These are phyloP conservation scores for Pestalotiopsis sp. DNA, from an alignment of 2,329 filamentous ascomycete genomes.

Conservation along the genomic window DNA sequence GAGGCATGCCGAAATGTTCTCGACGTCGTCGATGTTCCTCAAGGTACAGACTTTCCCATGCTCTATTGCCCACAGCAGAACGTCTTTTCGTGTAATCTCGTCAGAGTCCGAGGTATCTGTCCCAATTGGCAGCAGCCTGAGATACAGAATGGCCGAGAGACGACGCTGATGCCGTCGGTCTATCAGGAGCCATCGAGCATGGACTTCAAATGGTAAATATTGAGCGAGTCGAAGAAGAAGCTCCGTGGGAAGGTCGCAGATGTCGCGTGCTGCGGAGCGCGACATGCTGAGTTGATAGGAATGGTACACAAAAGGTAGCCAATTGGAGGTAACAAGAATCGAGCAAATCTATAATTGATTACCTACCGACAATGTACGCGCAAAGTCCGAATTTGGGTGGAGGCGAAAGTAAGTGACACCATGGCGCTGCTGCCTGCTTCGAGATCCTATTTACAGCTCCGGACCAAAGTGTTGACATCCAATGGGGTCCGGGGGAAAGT, in stretches of 20 bases:
- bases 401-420: background rate
- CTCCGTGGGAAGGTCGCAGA: constrained; percentile 5
- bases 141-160: background rate
- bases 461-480: background rate
- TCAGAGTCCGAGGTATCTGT: background rate
- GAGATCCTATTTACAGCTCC: background rate
- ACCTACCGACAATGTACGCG: background rate
- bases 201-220: background rate
- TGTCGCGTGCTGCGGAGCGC: background rate
- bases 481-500: background rate
- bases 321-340: background rate
- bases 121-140: constrained; percentile 2
- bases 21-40: background rate
- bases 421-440: background rate
- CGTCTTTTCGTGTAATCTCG: constrained; percentile 2
- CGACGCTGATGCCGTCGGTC: background rate
- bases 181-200: background rate
- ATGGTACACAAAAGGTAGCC: background rate
- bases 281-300: background rate
- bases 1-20: background rate
- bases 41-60: constrained; percentile 3
- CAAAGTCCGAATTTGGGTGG: background rate
- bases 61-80: background rate
- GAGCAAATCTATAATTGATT: background rate
- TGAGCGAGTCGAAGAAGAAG: background rate